phyloP scores from a whole-genome alignment of 2,329 filamentous ascomycete species.

The Leptographium radiaticola region DNA sequence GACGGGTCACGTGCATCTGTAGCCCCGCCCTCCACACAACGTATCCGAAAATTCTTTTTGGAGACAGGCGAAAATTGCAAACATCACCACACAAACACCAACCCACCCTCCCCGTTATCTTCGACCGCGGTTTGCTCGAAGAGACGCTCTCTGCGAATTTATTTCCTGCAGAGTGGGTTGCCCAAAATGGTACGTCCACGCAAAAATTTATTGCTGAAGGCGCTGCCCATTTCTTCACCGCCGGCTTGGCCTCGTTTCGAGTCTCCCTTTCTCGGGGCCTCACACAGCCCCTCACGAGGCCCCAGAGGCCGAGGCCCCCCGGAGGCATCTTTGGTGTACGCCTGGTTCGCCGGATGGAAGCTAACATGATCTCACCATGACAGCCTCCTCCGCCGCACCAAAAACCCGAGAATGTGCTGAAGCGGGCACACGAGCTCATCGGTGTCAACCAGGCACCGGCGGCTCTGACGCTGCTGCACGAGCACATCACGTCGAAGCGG shows the following conservation, averaged over 20 bases:
- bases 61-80: neutral
- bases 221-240: neutral
- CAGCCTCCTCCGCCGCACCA: slow-evolving; percentile 89
- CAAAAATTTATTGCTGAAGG: neutral
- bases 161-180: slow-evolving; percentile 31
- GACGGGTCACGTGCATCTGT: neutral
- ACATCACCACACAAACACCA: neutral
- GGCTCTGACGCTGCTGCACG: slow-evolving; percentile 88
- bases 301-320: too few relatives aligned
- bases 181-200: slow-evolving; percentile 32
- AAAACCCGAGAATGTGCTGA: slow-evolving; percentile 98
- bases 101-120: neutral
- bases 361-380: neutral
- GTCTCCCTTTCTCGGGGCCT: neutral
- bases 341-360: neutral
- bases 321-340: too few relatives aligned
- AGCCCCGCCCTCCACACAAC: slow-evolving; percentile 5
- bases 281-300: too few relatives aligned
- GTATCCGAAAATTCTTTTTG: slow-evolving; percentile 5
- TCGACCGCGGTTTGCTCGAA: slow-evolving; percentile 3
- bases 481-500: slow-evolving; percentile 97
- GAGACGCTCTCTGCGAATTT: slow-evolving; percentile 1
- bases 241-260: neutral
- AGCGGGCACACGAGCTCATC: slow-evolving; percentile 97
- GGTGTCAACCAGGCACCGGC: slow-evolving; percentile 88